Percentiles rank a stretch among this genome's conserved stretches.
Conservation (phyloP, 2,329 filamentous ascomycete genomes). For the Chaetothyriales sp. region DNA sequence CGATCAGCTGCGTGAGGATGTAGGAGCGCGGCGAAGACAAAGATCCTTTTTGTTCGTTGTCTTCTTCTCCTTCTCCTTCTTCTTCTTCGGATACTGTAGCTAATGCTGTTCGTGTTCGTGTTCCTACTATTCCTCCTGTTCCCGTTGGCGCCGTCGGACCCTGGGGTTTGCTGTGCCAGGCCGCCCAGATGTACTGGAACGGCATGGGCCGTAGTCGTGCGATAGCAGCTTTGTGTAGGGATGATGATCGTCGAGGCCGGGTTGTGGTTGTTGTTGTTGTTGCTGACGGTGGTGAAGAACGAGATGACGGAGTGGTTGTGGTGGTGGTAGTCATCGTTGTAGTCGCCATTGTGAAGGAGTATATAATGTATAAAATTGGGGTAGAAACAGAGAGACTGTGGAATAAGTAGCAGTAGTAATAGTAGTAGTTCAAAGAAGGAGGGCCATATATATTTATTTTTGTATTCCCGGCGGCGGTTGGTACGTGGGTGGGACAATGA, state of each 20-base stretch:
- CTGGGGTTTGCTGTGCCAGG: slow-evolving; percentile 32
- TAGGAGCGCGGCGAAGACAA: slow-evolving; percentile 13
- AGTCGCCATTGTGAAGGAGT: slow-evolving; percentile 15
- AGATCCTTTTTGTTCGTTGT: neutral
- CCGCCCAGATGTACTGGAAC: slow-evolving; percentile 33
- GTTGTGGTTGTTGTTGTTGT: slow-evolving; percentile 1
- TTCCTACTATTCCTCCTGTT: neutral
- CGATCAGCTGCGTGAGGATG: slow-evolving; percentile 25
- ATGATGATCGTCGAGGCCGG: slow-evolving; percentile 20
- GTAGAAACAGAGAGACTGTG: too few relatives aligned
- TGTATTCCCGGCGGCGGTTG: too few relatives aligned
- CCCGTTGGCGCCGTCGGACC: neutral
- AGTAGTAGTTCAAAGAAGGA: too few relatives aligned
- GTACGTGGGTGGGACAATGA: too few relatives aligned
- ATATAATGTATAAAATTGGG: slow-evolving; percentile 7
- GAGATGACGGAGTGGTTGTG: slow-evolving; percentile 1
- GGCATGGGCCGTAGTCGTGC: slow-evolving; percentile 32
- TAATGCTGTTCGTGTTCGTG: neutral
- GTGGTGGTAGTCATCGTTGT: slow-evolving; percentile 9
- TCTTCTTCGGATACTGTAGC: neutral
- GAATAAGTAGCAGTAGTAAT: too few relatives aligned
- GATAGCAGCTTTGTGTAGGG: slow-evolving; percentile 30
- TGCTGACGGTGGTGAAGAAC: neutral
- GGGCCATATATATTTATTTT: too few relatives aligned
- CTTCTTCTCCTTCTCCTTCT: neutral